These are phyloP conservation scores for Monosporascus ibericus DNA, from an alignment of 2,329 filamentous ascomycete species.

Conservation along the genomic window DNA sequence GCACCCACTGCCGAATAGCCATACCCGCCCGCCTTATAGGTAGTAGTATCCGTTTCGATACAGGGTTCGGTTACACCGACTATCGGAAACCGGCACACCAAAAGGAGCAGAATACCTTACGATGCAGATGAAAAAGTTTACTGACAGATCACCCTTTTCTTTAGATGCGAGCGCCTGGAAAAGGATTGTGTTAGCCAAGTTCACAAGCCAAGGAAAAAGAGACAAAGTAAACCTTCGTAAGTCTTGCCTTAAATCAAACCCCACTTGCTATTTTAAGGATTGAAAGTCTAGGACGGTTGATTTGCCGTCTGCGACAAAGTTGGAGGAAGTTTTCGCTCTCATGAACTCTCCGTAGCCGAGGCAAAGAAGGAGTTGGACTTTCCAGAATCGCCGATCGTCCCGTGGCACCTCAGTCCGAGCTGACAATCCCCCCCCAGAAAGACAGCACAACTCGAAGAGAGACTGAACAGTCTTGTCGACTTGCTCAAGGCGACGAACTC, in stretches of 20 bases:
- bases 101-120: neutral
- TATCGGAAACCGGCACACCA: neutral
- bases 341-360: neutral
- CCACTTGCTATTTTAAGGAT: neutral
- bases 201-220: constrained; percentile 45
- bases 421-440: constrained; percentile 25
- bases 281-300: neutral
- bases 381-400: neutral
- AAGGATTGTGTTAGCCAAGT: constrained; percentile 43
- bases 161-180: constrained; percentile 40
- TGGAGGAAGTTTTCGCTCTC: neutral
- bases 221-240: constrained; percentile 44
- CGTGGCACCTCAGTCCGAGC: neutral
- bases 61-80: neutral
- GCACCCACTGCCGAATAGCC: neutral
- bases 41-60: neutral
- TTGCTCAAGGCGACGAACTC: constrained; percentile 35
- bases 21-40: neutral
- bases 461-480: constrained; percentile 42
- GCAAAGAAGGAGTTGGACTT: neutral
- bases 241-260: constrained; percentile 15
- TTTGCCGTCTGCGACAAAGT: neutral
- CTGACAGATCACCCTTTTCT: constrained; percentile 2
- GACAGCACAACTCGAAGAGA: constrained; percentile 44
- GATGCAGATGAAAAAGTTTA: neutral